A percentile compares a stretch with the other conserved stretches of the same genome.
Conservation (phyloP, 805 yeast species). For the Zygosaccharomyces lentus region DNA sequence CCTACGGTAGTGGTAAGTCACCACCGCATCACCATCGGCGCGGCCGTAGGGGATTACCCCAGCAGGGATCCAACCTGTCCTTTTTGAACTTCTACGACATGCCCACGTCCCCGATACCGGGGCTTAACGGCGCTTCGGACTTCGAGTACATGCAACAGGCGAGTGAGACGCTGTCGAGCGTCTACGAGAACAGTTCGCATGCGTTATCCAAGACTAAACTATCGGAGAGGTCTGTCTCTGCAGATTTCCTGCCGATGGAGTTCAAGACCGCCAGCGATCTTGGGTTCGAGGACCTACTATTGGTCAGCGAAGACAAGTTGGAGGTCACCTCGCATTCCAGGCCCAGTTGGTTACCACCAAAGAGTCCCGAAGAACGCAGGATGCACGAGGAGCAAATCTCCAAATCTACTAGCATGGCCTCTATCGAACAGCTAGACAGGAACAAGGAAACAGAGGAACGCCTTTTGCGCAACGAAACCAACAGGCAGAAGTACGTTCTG, state of each 20-base stretch:
- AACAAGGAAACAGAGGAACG: slow-evolving; percentile 29
- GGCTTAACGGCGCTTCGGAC: slow-evolving; percentile 31
- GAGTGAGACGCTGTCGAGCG: slow-evolving; percentile 40
- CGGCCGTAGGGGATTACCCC: background rate
- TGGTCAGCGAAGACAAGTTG: slow-evolving; percentile 60
- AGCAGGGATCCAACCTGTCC: slow-evolving; percentile 28
- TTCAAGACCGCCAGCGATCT: slow-evolving; percentile 36
- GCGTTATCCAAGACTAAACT: slow-evolving; percentile 37
- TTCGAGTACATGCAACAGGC: slow-evolving; percentile 33
- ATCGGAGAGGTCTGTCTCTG: slow-evolving; percentile 35
- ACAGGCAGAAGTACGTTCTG: slow-evolving; percentile 25
- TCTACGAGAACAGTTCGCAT: slow-evolving; percentile 40
- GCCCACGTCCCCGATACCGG: slow-evolving; percentile 52
- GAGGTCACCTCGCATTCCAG: slow-evolving; percentile 54
- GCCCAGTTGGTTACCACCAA: slow-evolving; percentile 72
- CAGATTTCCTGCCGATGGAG: slow-evolving; percentile 38
- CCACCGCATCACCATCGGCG: background rate
- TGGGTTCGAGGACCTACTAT: slow-evolving; percentile 53
- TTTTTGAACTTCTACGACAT: slow-evolving; percentile 29
- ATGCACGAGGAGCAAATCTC: slow-evolving; percentile 56
- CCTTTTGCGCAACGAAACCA: slow-evolving; percentile 25
- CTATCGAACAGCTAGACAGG: slow-evolving; percentile 31
- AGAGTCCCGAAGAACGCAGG: slow-evolving; percentile 46
- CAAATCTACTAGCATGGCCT: slow-evolving; percentile 35
- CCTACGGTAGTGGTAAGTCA: background rate